These are phyloP conservation scores for Diaporthe eres DNA, from an alignment of 2,329 filamentous ascomycete genomes.

Conservation along the genomic window DNA sequence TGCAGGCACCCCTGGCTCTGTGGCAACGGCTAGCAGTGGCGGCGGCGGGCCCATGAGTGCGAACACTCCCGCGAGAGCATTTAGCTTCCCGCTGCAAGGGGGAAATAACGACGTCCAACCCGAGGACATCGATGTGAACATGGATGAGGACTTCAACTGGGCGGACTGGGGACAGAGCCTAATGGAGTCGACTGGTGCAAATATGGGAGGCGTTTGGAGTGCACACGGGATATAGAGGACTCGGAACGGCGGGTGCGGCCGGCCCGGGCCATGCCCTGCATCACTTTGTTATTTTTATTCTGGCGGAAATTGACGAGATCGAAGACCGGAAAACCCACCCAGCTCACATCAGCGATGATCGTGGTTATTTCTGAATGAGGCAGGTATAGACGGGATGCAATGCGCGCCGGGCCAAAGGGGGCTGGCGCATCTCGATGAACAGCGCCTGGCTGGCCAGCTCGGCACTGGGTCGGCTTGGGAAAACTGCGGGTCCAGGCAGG, in stretches of 20 bases:
- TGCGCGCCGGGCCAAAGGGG: slow-evolving; percentile 14
- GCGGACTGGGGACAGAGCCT: slow-evolving; percentile 55
- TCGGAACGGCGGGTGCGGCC: background rate
- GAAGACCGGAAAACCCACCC: background rate
- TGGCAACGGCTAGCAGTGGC: slow-evolving; percentile 8
- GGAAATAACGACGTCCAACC: slow-evolving; percentile 22
- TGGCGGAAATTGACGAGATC: background rate
- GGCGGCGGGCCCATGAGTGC: slow-evolving; percentile 30
- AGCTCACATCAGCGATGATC: slow-evolving; percentile 1
- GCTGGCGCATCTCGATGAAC: slow-evolving; percentile 11
- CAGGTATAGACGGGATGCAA: slow-evolving; percentile 12
- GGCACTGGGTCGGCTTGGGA: slow-evolving; percentile 17
- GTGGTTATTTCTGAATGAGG: slow-evolving; percentile 14
- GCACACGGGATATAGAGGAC: slow-evolving; percentile 40
- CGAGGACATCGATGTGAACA: slow-evolving; percentile 52
- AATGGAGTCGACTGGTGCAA: slow-evolving; percentile 48
- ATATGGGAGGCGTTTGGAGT: slow-evolving; percentile 46
- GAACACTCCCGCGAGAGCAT: slow-evolving; percentile 23
- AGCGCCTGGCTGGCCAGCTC: slow-evolving; percentile 13
- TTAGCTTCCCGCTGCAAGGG: slow-evolving; percentile 41
- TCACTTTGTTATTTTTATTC: slow-evolving; percentile 6
- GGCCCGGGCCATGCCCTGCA: slow-evolving; percentile 6
- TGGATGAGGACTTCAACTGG: slow-evolving; percentile 57
- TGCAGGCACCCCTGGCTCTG: slow-evolving; percentile 2
- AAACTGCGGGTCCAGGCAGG: slow-evolving; percentile 21